These are phyloP conservation scores for Scheffersomyces illinoinensis DNA, from an alignment of 1,139 yeast genomes.

Conservation along the genomic window DNA sequence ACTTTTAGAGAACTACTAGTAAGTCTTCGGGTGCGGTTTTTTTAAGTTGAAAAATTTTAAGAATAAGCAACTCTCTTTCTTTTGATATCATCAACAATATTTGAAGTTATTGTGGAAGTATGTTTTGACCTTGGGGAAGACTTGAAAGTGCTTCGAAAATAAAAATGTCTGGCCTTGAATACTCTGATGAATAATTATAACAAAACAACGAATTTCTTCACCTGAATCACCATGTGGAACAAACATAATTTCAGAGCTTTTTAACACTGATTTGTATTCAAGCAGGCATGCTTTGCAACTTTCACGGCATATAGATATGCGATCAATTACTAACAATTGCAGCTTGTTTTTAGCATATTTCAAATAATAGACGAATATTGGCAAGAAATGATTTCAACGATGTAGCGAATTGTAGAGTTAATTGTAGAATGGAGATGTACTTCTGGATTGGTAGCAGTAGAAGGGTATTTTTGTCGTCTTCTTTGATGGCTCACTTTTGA, in stretches of 20 bases:
- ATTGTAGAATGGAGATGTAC: neutral
- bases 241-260: conserved; percentile 63
- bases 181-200: conserved; percentile 39
- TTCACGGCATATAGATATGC: neutral
- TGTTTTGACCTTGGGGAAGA: neutral
- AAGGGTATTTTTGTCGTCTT: too few species aligned
- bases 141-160: neutral
- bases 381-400: conserved; percentile 2
- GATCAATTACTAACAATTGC: neutral
- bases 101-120: neutral
- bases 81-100: neutral
- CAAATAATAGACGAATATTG: neutral
- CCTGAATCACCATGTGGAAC: conserved; percentile 60
- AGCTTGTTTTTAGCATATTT: neutral
- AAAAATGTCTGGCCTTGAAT: conserved; percentile 1
- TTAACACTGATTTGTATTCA: conserved; percentile 54
- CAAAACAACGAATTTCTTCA: conserved; percentile 64
- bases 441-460: too few species aligned
- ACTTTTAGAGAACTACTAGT: neutral
- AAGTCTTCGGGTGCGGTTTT: neutral
- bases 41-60: neutral
- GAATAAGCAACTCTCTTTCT: neutral
- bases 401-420: neutral
- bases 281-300: neutral
- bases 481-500: too few species aligned